Percentiles rank a stretch among this genome's conserved stretches.
These are phyloP conservation scores for Citrus maxima DNA, from an alignment of 345 rosid species.

Conservation along the genomic window DNA sequence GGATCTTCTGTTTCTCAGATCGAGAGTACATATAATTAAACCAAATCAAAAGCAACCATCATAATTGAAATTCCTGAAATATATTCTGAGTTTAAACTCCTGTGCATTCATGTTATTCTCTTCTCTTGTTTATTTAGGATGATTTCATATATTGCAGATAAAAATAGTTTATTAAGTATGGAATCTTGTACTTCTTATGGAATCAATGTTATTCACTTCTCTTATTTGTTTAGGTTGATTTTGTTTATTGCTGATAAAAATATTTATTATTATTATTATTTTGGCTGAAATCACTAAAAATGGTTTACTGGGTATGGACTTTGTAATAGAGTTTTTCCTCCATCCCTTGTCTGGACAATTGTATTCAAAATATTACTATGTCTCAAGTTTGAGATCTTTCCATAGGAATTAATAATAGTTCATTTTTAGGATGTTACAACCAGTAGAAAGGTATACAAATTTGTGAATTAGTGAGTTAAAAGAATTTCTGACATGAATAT, in stretches of 20 bases:
- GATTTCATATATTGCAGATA: neutral
- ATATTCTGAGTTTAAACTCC: neutral
- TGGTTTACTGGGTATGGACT: no score
- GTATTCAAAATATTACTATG: neutral
- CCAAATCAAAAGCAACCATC: neutral
- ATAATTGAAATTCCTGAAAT: neutral
- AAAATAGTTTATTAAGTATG: neutral
- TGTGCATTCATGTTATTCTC: neutral
- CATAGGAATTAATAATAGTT: neutral
- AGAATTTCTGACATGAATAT: neutral
- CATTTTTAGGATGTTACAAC: neutral
- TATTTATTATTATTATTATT: neutral
- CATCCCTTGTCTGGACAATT: neutral
- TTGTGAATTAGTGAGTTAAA: neutral
- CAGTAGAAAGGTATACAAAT: neutral
- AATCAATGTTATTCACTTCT: no score
- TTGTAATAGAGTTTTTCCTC: no score
- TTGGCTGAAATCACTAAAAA: no score
- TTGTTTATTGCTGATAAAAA: no score
- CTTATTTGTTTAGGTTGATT: no score
- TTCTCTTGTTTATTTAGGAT: neutral
- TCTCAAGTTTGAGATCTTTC: neutral
- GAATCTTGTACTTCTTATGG: neutral
- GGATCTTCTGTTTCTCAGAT: neutral
- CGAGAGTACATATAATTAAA: neutral